Base-by-base conservation (phyloP, 306 rosid species). In the Vigna nakashimae region DNA sequence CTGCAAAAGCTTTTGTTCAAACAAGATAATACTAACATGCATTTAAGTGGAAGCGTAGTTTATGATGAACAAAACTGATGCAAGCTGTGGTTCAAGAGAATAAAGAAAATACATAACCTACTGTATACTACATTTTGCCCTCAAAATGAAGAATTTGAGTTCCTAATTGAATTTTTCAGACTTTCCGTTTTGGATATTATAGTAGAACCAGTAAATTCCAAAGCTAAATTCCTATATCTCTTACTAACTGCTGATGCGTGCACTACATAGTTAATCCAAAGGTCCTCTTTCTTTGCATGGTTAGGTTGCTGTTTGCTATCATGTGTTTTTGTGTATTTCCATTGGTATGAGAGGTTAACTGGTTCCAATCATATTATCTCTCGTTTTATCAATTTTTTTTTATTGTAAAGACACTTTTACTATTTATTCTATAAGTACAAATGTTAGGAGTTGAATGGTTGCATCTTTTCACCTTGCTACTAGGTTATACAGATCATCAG, bases 401-500 rank as follows among this genome's bases (percentile, higher is more conserved):
- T 59, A 28, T 16, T 14, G 16, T 32, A 26, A 34, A 73, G 22
- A 50, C 49, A 56, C 36, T 32, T 67, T 12, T 78, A 28, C 46
- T 59, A 20, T 77, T 42, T 77, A 55, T 63, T 67, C 67, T 66
- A 18, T 46, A 36, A 57, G 17, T 48, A 40, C 57, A 20, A 68
- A 69, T 55, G 65, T 36, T 55, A 38, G 40, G 16, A 46, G 30
- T 79, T 78, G 73, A 85, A 53, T 57, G 77, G 80, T 20, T 84
- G 46, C 63, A 34, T 58, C 34, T 75, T 16, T 59, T 34, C 60
- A 17, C 74, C 55, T 16, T 84, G 83, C 82, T 62, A 66, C 77
- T 83, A 95, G 99, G 86, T 79, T 95, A 71, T 95, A 95, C 82
- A 87, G 98, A 78, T 91, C 97, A 30, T 87, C 98, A 2, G 97